Conservation (phyloP, 1,139 yeast genomes). For the Yamadazyma atmosphaerica region DNA sequence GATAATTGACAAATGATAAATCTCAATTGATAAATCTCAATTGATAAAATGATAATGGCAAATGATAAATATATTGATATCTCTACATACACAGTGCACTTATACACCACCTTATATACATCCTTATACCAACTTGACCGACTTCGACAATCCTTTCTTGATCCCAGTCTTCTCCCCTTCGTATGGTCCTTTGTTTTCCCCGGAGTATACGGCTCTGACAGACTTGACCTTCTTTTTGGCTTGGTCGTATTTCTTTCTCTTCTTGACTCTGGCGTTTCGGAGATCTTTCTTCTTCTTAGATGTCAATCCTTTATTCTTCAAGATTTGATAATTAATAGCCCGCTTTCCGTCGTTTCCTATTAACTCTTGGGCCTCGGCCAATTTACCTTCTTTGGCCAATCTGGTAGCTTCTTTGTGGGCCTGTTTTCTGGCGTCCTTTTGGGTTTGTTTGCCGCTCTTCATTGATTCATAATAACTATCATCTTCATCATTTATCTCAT, state of each 20-base stretch:
- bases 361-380: conserved; percentile 67
- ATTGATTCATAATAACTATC: conserved; percentile 54
- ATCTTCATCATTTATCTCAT: conserved; percentile 35
- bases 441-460: conserved; percentile 45
- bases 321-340: conserved; percentile 89
- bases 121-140: conserved; percentile 64
- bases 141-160: conserved; percentile 84
- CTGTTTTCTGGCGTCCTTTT: conserved; percentile 54
- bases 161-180: conserved; percentile 97
- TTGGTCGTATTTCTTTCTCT: conserved; percentile 94
- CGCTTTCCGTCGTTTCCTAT: conserved; percentile 84
- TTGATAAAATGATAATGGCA: no score
- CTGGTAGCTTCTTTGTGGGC: conserved; percentile 72
- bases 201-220: conserved; percentile 83
- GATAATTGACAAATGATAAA: no score
- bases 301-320: conserved; percentile 93
- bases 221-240: conserved; percentile 94
- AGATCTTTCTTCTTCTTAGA: conserved; percentile 90
- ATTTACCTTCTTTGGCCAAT: conserved; percentile 85
- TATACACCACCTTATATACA: no score
- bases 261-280: conserved; percentile 95
- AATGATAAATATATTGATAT: no score
- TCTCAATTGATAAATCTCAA: no score
- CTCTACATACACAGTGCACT: no score
- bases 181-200: conserved; percentile 73